Conservation (phyloP, 352 stramenopile species). For the Phytophthora vignae region DNA sequence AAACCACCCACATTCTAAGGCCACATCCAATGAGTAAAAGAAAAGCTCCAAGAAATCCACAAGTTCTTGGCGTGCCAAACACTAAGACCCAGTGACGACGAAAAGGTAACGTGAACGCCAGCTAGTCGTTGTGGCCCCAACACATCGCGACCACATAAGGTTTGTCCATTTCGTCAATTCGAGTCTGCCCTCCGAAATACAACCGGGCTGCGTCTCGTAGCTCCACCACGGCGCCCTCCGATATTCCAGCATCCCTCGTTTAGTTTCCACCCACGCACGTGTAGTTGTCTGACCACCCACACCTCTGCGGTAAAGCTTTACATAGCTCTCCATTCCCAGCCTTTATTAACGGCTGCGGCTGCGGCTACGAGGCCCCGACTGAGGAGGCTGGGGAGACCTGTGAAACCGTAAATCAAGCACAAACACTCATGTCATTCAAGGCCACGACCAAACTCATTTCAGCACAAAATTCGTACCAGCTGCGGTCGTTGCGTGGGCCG, state of each 20-base stretch:
- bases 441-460: neutral
- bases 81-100: constrained; percentile 24
- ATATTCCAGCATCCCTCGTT: constrained; percentile 12
- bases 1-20: constrained; percentile 15
- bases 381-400: constrained; percentile 36
- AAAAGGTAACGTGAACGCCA: constrained; percentile 24
- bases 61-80: constrained; percentile 1
- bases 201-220: constrained; percentile 20
- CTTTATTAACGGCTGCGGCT: constrained; percentile 38
- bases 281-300: neutral
- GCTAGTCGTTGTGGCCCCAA: constrained; percentile 25
- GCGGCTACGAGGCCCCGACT: constrained; percentile 33
- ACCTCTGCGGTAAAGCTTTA: neutral
- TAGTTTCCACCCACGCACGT: constrained; percentile 11
- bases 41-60: constrained; percentile 24
- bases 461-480: constrained; percentile 31
- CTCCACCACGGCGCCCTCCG: constrained; percentile 22
- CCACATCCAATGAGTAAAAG: constrained; percentile 19
- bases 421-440: neutral
- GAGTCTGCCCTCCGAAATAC: constrained; percentile 21
- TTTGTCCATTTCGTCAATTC: constrained; percentile 35
- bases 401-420: neutral
- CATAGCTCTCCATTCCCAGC: neutral
- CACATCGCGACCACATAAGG: constrained; percentile 26
- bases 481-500: constrained; percentile 32